Base-by-base conservation (phyloP, 2,329 filamentous ascomycete genomes). In the Colletotrichum lini region DNA sequence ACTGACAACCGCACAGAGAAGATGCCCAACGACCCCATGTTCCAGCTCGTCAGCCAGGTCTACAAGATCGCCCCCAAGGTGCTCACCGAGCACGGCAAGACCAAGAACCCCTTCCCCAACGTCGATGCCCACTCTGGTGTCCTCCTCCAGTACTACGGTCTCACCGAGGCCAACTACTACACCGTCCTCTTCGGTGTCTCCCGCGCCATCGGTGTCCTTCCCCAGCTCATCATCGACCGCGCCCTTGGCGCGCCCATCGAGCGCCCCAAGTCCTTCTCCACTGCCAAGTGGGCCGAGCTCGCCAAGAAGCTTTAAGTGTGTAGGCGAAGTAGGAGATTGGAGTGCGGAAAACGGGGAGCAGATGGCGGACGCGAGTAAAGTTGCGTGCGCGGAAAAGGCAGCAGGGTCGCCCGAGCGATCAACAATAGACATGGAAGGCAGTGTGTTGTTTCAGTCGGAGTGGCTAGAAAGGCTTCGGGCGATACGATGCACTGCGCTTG, bases 1-100 rank as follows among this genome's bases (percentile, higher is more conserved):
- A 70, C 80, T 84, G 75, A 83, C 76, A 72, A 69, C 62, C 68
- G 23, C 64, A 75, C 75, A 84, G 83, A 94, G 88, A 94, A 98
- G 84, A 92, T 98, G 83, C 94, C 96, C 81, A 90, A 98, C 80
- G 96, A 98, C 90, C 95, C 96, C 80, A 97, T 99, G 95, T 99
- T 98, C 94, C 95, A 99, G 91, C 94, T 99, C 78, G 96, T 99
- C 87, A 97, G 94, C 90, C 96, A 99, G 89, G 96, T 99, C 79
- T 99, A 98, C 94, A 99, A 99, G 94, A 98, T 99, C 80, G 96
- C 96, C 75, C 96, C 96, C 76, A 93, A 93, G 80, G 96, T 99
- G 79, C 90, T 99, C 83, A 99, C 96, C 77, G 95, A 99, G 92
- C 96, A 99, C 89, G 96, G 96, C 88, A 99, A 99, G 94, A 98